Evolutionary conservation across 768 basidiomycete genomes (phyloP), one percentile per base, ranked within the genome.

Genomic region (Crucibulum laeve): DNA sequence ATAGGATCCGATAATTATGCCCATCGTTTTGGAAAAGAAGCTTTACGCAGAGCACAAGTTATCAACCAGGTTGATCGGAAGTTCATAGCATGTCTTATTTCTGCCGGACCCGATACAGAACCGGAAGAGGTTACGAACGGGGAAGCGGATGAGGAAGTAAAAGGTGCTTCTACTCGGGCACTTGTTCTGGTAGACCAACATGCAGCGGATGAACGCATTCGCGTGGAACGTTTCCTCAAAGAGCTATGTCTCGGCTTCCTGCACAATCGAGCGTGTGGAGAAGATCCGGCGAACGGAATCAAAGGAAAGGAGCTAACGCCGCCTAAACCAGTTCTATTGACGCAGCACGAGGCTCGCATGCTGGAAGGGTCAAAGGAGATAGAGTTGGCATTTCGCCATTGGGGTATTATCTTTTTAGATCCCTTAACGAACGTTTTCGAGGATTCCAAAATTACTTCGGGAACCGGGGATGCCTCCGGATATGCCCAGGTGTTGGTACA

Each of bases 141-240:
- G 19, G 34, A 40, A 10, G 43, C 39, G 25, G 34, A 34, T 25
- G 34, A 38, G 38, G 51, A 42, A 38, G 42, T 34, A 43, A 23
- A 15, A 34, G 24, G 38, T 40, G 24, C 41, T 34, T 39, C 46
- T 30, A 42, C 62, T 19, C 51, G 51, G 37, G 50, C 60, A 22
- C 74, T 98, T 23, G 70, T 95, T 24, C 73, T 98, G 40, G 74
- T 99, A 37, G 96, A 99, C 67, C 96, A 99, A 61, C 96, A 99
- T 59, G 96, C 96, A 10, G 95, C 94, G n/a, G 91, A 96, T 58
- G 96, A 99, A 63, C 82, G 96, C 17, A 69, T 97, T 35, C 82
- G 94, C 17, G 90, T 98, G 46, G 96, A 99, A 65, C 64, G 68
- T 21, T 87, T 90, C 59, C 71, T 95, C 52, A 74, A 71, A 49